Conservation (phyloP, 78 protist genomes). For the Dictyostelium intermedium region DNA sequence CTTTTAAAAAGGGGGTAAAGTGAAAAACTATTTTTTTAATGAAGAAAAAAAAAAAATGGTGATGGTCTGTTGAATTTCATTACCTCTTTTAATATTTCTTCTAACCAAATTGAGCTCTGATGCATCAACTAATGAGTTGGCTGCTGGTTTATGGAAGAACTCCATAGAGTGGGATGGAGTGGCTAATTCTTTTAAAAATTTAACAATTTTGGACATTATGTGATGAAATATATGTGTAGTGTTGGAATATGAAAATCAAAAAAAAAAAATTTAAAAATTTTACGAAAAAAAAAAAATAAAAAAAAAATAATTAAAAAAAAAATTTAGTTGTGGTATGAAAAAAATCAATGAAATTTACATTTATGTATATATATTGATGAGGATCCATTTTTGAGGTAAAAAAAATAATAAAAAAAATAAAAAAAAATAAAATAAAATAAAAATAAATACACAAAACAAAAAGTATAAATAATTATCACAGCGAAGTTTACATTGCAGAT, state of each 20-base stretch:
- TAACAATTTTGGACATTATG: slow-evolving; percentile 61
- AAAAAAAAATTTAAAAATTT: neutral
- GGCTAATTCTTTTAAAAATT: slow-evolving; percentile 42
- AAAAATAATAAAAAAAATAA: neutral
- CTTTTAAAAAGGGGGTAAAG: too few relatives aligned
- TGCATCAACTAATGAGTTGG: slow-evolving; percentile 28
- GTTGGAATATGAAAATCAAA: neutral
- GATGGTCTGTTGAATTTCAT: neutral
- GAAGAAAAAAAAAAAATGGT: neutral
- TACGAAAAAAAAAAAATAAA: neutral
- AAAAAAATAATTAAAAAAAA: neutral
- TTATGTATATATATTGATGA: too few relatives aligned
- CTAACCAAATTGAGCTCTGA: slow-evolving; percentile 49
- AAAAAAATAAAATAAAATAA: neutral
- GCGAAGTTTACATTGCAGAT: too few relatives aligned
- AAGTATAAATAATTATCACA: too few relatives aligned
- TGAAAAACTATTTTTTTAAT: too few relatives aligned
- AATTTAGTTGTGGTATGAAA: neutral
- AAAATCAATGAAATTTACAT: neutral
- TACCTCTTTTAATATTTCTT: slow-evolving; percentile 63
- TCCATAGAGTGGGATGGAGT: slow-evolving; percentile 79
- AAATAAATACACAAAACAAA: too few relatives aligned
- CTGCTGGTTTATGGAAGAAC: slow-evolving; percentile 75
- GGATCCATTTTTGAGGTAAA: neutral
- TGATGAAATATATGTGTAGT: neutral